A percentile compares a stretch with the other conserved stretches of the same genome.
These are phyloP conservation scores for Zasmidium cellare DNA, from an alignment of 2,329 filamentous ascomycete genomes.

Conservation along the genomic window DNA sequence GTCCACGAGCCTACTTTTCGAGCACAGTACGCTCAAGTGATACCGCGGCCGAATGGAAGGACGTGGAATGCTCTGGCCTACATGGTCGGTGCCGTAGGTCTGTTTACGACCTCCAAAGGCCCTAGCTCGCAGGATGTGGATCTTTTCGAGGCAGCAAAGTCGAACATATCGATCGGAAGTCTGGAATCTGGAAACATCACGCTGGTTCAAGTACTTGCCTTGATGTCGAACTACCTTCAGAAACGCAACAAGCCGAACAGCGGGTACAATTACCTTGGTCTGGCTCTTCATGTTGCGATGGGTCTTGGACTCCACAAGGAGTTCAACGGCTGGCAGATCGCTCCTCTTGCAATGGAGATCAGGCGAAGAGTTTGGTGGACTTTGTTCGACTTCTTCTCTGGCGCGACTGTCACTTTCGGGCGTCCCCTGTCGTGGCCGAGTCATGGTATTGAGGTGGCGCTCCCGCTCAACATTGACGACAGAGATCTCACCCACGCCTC, in stretches of 20 bases:
- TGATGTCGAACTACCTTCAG: constrained; percentile 52
- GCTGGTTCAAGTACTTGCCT: constrained; percentile 48
- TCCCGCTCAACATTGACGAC: constrained; percentile 49
- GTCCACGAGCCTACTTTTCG: constrained; percentile 50
- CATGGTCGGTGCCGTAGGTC: constrained; percentile 47
- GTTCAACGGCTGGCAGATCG: constrained; percentile 49
- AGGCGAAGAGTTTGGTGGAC: constrained; percentile 39
- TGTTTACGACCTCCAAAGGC: constrained; percentile 41
- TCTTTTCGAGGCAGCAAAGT: constrained; percentile 48
- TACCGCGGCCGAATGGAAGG: constrained; percentile 42
- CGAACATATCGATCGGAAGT: constrained; percentile 47
- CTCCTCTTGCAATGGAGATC: constrained; percentile 39
- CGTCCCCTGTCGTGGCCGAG: constrained; percentile 49
- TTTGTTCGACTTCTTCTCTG: constrained; percentile 49
- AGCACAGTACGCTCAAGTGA: constrained; percentile 47
- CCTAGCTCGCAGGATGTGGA: constrained; percentile 45
- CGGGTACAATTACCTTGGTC: constrained; percentile 51
- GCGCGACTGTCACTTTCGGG: constrained; percentile 53
- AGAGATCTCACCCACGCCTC: constrained; percentile 40
- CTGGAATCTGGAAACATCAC: constrained; percentile 52
- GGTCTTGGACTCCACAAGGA: constrained; percentile 53
- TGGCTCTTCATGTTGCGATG: constrained; percentile 53
- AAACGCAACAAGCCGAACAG: constrained; percentile 54
- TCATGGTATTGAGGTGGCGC: constrained; percentile 44
- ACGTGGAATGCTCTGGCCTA: constrained; percentile 50